Evolutionary conservation across 352 stramenopile species (phyloP), one percentile per base, ranked within the genome.

Genomic region (Globisporangium parvum): DNA sequence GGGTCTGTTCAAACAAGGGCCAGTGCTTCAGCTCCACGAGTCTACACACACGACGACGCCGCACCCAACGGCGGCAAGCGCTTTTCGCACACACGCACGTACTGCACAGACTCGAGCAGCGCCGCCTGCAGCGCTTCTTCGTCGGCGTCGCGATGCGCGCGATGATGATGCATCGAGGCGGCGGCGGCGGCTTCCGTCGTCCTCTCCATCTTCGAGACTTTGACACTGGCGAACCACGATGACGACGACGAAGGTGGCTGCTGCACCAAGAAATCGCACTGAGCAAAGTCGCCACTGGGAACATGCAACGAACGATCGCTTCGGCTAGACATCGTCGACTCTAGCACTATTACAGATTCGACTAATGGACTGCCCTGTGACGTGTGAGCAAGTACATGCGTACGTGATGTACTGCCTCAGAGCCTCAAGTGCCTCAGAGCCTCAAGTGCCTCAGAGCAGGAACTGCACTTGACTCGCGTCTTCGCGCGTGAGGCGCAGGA

Each of bases 391-490:
- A 37, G 26, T 28, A 28, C n/a, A n/a, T n/a, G n/a, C n/a, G n/a
- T n/a, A n/a, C n/a, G n/a, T n/a, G n/a, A n/a, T n/a, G n/a, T n/a
- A n/a, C n/a, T n/a, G n/a, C n/a, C n/a, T n/a, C n/a, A n/a, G n/a
- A n/a, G n/a, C n/a, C n/a, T n/a, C n/a, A n/a, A n/a, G n/a, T n/a
- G n/a, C n/a, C n/a, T n/a, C n/a, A n/a, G n/a, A n/a, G n/a, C n/a
- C n/a, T n/a, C n/a, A n/a, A n/a, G n/a, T n/a, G n/a, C 12, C 39
- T 67, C 60, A 92, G 37, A 92, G 66, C 17, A 90, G 53, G 46
- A 92, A 92, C 52, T 92, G 77, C 35, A 92, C 82, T 70, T 92
- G 80, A 23, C 80, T 92, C 1, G 77, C 82, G 60, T 92, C 82
- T 64, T 92, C 82, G 26, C 82, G 74, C 24, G 77, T 92, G 26